These are phyloP conservation scores for Microsporum ferrugineum DNA, from an alignment of 2,329 filamentous ascomycete genomes.

Conservation along the genomic window DNA sequence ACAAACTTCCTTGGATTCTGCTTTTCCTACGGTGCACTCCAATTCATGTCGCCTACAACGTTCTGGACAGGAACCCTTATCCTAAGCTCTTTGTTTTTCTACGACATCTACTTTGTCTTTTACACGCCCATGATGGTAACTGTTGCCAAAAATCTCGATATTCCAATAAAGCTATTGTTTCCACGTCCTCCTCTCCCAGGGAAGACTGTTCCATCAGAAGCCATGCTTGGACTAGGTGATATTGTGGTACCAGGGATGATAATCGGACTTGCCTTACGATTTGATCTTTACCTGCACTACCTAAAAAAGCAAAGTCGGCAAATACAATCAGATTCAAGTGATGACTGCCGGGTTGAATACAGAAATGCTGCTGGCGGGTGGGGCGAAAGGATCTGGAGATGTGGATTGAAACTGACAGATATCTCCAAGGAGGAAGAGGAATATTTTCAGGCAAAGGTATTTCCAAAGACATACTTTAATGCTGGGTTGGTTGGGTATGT, in stretches of 20 bases:
- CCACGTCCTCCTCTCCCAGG: conserved; percentile 48
- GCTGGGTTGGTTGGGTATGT: conserved; percentile 67
- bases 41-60: conserved; percentile 78
- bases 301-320: conserved; percentile 42
- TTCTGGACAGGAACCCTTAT: conserved; percentile 72
- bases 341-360: conserved; percentile 27
- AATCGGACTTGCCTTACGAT: conserved; percentile 77
- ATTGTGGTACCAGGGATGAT: conserved; percentile 87
- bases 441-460: conserved; percentile 38
- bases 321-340: conserved; percentile 5
- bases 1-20: conserved; percentile 81
- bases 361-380: conserved; percentile 57
- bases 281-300: conserved; percentile 80
- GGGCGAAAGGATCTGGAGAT: conserved; percentile 75
- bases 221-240: conserved; percentile 89
- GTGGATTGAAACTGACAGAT: conserved; percentile 19
- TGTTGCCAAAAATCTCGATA: conserved; percentile 75
- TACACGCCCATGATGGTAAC: conserved; percentile 45
- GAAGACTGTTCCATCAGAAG: conserved; percentile 35
- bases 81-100: conserved; percentile 72
- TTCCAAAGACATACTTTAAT: conserved; percentile 77
- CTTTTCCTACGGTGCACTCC: conserved; percentile 71
- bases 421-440: conserved; percentile 23
- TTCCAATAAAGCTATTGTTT: conserved; percentile 86
- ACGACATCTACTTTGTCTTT: conserved; percentile 68